These are phyloP conservation scores for Arbutus unedo DNA, from an alignment of 148 eudicot species.

Conservation along the genomic window DNA sequence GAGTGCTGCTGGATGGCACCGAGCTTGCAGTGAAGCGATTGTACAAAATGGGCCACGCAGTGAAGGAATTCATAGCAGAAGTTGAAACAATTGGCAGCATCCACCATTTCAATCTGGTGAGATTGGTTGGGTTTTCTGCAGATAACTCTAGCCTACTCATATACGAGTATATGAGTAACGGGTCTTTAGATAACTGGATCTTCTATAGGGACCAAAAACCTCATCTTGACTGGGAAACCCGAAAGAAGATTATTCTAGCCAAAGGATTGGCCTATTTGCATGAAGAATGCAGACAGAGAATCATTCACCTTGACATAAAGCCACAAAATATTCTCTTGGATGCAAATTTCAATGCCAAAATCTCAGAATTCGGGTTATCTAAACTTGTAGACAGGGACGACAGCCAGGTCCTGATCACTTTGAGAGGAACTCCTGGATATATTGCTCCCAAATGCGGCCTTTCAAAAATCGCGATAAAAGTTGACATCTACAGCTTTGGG, in stretches of 20 bases:
- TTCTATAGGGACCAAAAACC: not conserved
- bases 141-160: conserved; percentile 12
- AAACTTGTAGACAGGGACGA: not conserved
- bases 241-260: conserved; percentile 14
- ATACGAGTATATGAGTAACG: conserved; percentile 11
- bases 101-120: conserved; percentile 16
- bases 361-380: conserved; percentile 16
- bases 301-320: conserved; percentile 15
- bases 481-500: conserved; percentile 14
- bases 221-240: conserved; percentile 12
- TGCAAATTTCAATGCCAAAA: conserved; percentile 13
- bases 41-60: not conserved
- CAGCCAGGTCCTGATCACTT: not conserved
- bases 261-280: conserved; percentile 17
- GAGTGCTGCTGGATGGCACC: conserved; percentile 2
- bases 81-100: conserved; percentile 18
- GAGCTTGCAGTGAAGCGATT: conserved; percentile 10
- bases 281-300: conserved; percentile 16
- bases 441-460: conserved; percentile 8
- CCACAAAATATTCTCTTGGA: conserved; percentile 16
- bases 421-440: conserved; percentile 15
- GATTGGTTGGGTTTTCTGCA: conserved; percentile 12
- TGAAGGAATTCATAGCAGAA: conserved; percentile 16
- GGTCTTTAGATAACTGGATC: conserved; percentile 15
- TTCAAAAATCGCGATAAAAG: not conserved